Base-by-base conservation (phyloP, 352 stramenopile genomes). In the Phytopythium chamaehyphon region DNA sequence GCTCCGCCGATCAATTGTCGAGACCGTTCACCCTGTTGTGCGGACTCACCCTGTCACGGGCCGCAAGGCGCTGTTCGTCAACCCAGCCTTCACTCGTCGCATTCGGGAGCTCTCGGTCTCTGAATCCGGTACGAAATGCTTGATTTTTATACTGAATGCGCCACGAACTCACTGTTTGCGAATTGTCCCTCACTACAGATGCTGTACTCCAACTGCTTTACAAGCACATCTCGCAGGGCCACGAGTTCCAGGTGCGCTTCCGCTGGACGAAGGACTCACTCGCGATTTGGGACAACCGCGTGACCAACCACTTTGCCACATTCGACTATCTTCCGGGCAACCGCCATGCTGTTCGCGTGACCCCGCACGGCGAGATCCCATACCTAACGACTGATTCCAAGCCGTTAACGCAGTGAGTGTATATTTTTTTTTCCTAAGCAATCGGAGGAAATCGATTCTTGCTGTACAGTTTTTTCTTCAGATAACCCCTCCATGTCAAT, bases 301-400 rank as follows among this genome's bases (percentile, higher is more conserved):
- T 55, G 2, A 70, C 65, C 21, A 57, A 40, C 40, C 66, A 75
- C 59, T 62, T 51, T 22, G 66, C 54, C 23, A 75, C 66, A 0
- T 75, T 75, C 21, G 66, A 75, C 47, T 71, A 69, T 40, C 49
- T 75, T 2, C 66, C 66, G 15, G 62, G 62, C 46, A 75, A 66
- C 50, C 59, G 62, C 40, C 63, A 67, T 43, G 66, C 62, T 9
- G 52, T 61, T 35, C 66, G 66, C 18, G 66, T 75, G 16, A 75
- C 61, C 1, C 38, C 52, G 5, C 62, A 74, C 14, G 66, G 62
- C 5, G 66, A 74, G 53, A 59, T 68, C 23, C 66, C 66, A 9
- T 71, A 44, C 47, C 23, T 52, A 18, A 18, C 46, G 0, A 43
- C 28, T n/a, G 33, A 43, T 15, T 33, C 37, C 3, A 22, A 16